phyloP scores from a whole-genome alignment of 306 rosid genomes.

The Trifolium dubium region DNA sequence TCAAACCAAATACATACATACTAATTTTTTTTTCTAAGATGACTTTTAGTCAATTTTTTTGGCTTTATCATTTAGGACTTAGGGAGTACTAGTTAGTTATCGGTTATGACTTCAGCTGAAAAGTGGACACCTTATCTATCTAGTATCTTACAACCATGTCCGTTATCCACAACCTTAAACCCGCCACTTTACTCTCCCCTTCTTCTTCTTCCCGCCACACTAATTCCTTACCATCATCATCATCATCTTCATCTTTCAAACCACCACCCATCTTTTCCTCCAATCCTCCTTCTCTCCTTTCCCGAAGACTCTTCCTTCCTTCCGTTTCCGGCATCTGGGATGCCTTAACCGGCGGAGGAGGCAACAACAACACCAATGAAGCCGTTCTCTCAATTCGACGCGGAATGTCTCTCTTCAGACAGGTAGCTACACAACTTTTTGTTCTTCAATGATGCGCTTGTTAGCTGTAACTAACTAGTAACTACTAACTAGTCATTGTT shows the following conservation, averaged over 20 bases:
- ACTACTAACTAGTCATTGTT: not conserved
- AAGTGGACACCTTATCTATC: not conserved
- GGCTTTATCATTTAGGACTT: too few relatives aligned
- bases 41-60: too few relatives aligned
- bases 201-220: slow-evolving; percentile 33
- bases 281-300: slow-evolving; percentile 39
- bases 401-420: slow-evolving; percentile 84
- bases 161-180: slow-evolving; percentile 44
- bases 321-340: slow-evolving; percentile 88
- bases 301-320: slow-evolving; percentile 72
- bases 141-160: not conserved
- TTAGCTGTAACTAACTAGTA: not conserved
- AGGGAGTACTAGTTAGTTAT: not conserved
- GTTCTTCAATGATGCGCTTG: not conserved
- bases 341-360: slow-evolving; percentile 74
- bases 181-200: slow-evolving; percentile 41
- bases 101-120: not conserved
- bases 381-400: slow-evolving; percentile 69
- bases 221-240: slow-evolving; percentile 29
- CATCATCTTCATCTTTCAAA: slow-evolving; percentile 44
- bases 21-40: too few relatives aligned
- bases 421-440: slow-evolving; percentile 41
- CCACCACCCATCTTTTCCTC: slow-evolving; percentile 42
- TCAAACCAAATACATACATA: too few relatives aligned
- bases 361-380: slow-evolving; percentile 66